A percentile compares a stretch with the other conserved stretches of the same genome.
phyloP scores from a whole-genome alignment of 192 early-diverging fungal species.

The Funneliformis geosporum region DNA sequence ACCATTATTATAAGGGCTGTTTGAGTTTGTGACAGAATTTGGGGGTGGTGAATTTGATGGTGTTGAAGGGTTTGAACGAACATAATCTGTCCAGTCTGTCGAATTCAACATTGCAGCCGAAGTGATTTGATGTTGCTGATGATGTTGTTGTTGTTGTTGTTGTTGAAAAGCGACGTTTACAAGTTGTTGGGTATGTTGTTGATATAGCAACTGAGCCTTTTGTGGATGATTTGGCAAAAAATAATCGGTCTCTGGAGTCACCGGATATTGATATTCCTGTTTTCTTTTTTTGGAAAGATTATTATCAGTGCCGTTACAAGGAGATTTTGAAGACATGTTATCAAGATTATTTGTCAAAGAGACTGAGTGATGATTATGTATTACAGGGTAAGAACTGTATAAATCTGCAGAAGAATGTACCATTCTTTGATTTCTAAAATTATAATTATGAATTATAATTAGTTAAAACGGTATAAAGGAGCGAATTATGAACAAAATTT shows the following conservation, averaged over 20 bases:
- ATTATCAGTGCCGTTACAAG: background rate
- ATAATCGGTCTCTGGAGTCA: background rate
- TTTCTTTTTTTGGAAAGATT: constrained; percentile 17
- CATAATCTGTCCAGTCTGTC: constrained; percentile 1
- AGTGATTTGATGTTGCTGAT: background rate
- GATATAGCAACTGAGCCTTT: background rate
- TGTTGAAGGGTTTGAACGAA: constrained; percentile 22
- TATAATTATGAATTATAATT: background rate
- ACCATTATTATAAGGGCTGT: constrained; percentile 1
- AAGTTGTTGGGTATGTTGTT: background rate
- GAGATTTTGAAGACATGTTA: constrained; percentile 8
- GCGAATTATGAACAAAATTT: background rate
- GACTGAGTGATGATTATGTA: background rate
- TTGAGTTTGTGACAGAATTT: background rate
- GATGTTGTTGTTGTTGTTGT: background rate
- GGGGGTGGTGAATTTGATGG: constrained; percentile 8
- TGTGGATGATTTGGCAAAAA: background rate
- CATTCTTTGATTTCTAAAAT: background rate
- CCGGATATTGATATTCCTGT: constrained; percentile 2
- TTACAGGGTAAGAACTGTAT: constrained; percentile 4
- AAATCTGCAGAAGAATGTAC: constrained; percentile 16
- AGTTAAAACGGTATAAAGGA: background rate
- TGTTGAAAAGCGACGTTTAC: background rate
- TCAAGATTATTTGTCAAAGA: background rate
- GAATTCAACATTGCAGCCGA: background rate